phyloP scores from a whole-genome alignment of 2,329 filamentous ascomycete genomes.

The Cladosporium cucumerinum region DNA sequence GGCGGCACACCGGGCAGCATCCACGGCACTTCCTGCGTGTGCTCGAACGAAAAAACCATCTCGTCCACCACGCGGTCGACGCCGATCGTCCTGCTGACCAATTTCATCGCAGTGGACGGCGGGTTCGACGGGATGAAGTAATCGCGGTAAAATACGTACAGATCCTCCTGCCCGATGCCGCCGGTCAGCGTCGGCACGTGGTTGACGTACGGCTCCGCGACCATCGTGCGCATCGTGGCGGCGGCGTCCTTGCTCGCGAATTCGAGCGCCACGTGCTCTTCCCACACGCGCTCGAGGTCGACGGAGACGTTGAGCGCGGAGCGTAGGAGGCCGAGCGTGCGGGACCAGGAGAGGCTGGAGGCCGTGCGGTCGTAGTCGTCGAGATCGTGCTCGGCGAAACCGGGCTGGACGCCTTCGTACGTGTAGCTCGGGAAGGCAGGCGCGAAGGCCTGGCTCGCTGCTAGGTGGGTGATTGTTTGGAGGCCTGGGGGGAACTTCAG shows the following conservation, averaged over 20 bases:
- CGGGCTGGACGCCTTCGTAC: conserved; percentile 37
- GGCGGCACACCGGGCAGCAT: conserved; percentile 55
- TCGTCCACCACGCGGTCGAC: conserved; percentile 59
- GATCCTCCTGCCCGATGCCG: conserved; percentile 41
- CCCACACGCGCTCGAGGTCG: conserved; percentile 37
- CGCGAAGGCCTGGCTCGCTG: conserved; percentile 36
- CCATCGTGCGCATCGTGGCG: conserved; percentile 32
- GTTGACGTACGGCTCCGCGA: conserved; percentile 33
- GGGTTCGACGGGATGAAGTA: conserved; percentile 55
- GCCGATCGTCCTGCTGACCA: conserved; percentile 56
- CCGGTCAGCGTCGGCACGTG: conserved; percentile 45
- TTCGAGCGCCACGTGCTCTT: conserved; percentile 32
- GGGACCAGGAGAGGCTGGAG: conserved; percentile 42
- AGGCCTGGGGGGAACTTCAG: conserved; percentile 35
- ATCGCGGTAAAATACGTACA: conserved; percentile 53
- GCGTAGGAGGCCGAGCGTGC: conserved; percentile 38
- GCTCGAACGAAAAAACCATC: conserved; percentile 54
- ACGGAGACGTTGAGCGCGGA: conserved; percentile 30
- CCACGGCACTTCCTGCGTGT: conserved; percentile 56
- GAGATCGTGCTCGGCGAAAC: conserved; percentile 43
- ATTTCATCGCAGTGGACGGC: conserved; percentile 50
- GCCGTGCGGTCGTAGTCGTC: conserved; percentile 41
- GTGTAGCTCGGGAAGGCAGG: conserved; percentile 40
- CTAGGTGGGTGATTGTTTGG: conserved; percentile 40
- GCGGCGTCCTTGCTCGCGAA: conserved; percentile 28